Evolutionary conservation across 164 flowering plant species (phyloP), one percentile per base, ranked within the genome.

Genomic region (Vitis amurensis): DNA sequence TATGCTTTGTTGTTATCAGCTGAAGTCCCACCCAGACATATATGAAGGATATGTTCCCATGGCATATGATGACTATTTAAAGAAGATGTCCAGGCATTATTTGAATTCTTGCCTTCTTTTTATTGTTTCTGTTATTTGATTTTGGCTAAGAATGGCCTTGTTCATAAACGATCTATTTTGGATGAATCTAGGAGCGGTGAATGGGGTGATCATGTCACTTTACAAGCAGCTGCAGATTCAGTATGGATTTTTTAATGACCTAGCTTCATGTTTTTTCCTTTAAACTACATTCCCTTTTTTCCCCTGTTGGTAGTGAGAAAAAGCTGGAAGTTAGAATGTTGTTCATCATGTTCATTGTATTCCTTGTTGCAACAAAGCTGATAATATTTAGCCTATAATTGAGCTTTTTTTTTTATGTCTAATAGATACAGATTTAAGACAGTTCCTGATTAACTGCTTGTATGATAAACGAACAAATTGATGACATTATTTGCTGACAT

Each of bases 31-130:
- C 65, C 88, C 75, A 27, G 92, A 86, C 53, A 77, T 71, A 13
- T 88, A 88, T 27, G 86, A 84, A 70, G 92, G 85, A 82, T 88
- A 86, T 73, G 92, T 88, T 51, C 92, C 92, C 51, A 86, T 88
- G 92, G 89, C 79, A 49, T 88, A 84, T 75, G 72, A 70, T 68
- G 87, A 88, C 19, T 88, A 88, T 74, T 44, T 84, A 78, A 80
- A 72, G 77, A 86, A 82, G 79, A 84, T 88, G 83, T 80, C 87
- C 73, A 85, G 61, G 89, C 84, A 82, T 57, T 70, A n/a, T 16
- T 16, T 6, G n/a, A 65, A 53, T 11, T 68, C 53, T 61, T 15
- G 23, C 17, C 16, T 31, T 63, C 59, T 48, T 48, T 12, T 65
- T 30, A 13, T 11, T 29, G 9, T 16, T n/a, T 44, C 5, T 50